phyloP scores from a whole-genome alignment of 2,329 filamentous ascomycete genomes.

The Cercospora sp. region DNA sequence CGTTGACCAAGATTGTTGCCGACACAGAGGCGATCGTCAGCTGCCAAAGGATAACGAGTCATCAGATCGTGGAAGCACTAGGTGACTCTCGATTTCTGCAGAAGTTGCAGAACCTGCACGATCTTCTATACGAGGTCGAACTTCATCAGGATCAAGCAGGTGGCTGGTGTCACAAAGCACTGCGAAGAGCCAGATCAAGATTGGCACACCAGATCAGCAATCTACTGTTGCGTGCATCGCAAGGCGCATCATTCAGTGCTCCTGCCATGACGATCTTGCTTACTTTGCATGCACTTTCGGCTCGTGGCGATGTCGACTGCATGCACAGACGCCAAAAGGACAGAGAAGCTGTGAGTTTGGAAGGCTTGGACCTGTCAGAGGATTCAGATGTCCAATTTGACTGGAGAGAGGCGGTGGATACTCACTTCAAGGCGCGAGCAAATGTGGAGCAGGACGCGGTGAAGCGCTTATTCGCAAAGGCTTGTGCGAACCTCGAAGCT shows the following conservation, averaged over 20 bases:
- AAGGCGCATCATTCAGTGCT: conserved; percentile 17
- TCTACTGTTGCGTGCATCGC: conserved; percentile 24
- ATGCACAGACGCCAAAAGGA: conserved; percentile 19
- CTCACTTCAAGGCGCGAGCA: conserved; percentile 47
- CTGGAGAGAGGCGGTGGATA: conserved; percentile 52
- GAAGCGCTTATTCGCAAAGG: conserved; percentile 51
- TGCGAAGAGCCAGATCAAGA: conserved; percentile 22
- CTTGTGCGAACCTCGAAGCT: conserved; percentile 58
- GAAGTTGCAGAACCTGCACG: conserved; percentile 15
- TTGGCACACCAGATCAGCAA: conserved; percentile 26
- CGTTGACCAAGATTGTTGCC: conserved; percentile 18
- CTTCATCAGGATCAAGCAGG: background rate
- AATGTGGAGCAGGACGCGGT: conserved; percentile 50
- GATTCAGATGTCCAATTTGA: conserved; percentile 33
- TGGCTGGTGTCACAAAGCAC: conserved; percentile 25
- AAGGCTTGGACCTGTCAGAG: background rate
- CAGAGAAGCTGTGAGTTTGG: conserved; percentile 16
- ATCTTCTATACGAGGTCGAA: background rate
- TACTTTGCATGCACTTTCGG: conserved; percentile 24
- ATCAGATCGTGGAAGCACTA: conserved; percentile 23
- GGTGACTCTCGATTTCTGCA: conserved; percentile 19
- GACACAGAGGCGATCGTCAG: conserved; percentile 20
- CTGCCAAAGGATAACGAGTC: conserved; percentile 23
- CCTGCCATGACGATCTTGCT: conserved; percentile 24
- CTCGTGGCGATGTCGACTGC: conserved; percentile 23